Conservation (phyloP, 108 stramenopile species). For the Nannochloropsis salina region DNA sequence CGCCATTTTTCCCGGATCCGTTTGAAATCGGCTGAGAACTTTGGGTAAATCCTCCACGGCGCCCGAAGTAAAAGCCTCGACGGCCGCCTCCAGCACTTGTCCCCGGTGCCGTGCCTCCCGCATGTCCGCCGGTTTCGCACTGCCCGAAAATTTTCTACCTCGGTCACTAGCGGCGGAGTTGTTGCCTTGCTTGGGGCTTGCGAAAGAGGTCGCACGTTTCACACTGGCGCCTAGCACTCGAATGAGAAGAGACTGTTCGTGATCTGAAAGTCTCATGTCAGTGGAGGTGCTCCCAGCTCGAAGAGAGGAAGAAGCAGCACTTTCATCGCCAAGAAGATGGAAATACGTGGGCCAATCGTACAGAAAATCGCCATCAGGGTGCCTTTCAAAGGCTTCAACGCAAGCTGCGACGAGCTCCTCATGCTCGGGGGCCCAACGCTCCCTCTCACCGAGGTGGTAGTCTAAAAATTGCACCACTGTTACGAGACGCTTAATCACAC, state of each 20-base stretch:
- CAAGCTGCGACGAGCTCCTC: not conserved
- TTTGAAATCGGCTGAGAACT: not conserved
- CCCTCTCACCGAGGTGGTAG: not conserved
- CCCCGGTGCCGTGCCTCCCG: not conserved
- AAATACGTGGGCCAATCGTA: conserved; percentile 7
- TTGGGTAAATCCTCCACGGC: not conserved
- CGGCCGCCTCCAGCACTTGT: not conserved
- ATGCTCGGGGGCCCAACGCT: not conserved
- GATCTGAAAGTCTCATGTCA: not conserved
- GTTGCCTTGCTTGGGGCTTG: not conserved
- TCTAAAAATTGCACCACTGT: conserved; percentile 15
- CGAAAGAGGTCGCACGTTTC: not conserved
- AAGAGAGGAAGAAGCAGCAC: not conserved
- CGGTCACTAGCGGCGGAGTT: not conserved
- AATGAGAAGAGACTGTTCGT: conserved; percentile 20
- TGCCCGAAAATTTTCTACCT: no score
- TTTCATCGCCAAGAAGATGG: not conserved
- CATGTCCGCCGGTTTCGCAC: not conserved
- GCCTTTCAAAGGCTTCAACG: not conserved
- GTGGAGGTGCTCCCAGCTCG: not conserved
- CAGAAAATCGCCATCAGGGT: conserved; percentile 16
- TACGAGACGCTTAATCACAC: conserved; percentile 1
- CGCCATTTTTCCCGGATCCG: not conserved
- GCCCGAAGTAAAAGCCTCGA: not conserved
- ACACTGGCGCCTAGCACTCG: not conserved